phyloP scores from a whole-genome alignment of 805 yeast genomes.

The Spathaspora hagerdaliae region DNA sequence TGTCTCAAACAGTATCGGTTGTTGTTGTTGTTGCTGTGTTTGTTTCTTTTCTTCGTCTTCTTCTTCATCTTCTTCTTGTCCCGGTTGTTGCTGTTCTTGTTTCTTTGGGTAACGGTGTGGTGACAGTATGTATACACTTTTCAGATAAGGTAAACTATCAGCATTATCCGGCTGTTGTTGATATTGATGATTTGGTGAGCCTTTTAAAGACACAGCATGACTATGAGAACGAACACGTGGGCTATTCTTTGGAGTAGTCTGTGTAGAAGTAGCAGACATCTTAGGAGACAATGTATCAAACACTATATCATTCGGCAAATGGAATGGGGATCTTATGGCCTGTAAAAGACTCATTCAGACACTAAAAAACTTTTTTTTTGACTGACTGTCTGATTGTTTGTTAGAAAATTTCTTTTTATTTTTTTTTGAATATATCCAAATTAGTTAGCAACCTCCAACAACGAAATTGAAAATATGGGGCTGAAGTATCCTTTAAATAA shows the following conservation, averaged over 20 bases:
- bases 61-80: neutral
- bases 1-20: neutral
- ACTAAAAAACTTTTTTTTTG: neutral
- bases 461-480: too few relatives aligned
- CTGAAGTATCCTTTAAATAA: too few relatives aligned
- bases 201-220: neutral
- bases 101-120: too few relatives aligned
- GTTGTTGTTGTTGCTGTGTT: neutral
- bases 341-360: constrained; percentile 3
- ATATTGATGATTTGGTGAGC: neutral
- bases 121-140: too few relatives aligned
- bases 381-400: neutral
- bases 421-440: too few relatives aligned
- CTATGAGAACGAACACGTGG: neutral
- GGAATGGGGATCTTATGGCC: constrained; percentile 1
- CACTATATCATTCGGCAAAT: constrained; percentile 4
- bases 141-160: too few relatives aligned
- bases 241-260: constrained; percentile 6
- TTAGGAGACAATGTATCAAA: constrained; percentile 2
- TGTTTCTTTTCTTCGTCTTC: too few relatives aligned
- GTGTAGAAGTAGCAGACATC: constrained; percentile 7
- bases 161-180: neutral
- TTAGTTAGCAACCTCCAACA: too few relatives aligned
- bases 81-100: neutral
- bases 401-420: too few relatives aligned